Conservation (phyloP, 2,329 filamentous ascomycete species). For the Sporothrix luriei region DNA sequence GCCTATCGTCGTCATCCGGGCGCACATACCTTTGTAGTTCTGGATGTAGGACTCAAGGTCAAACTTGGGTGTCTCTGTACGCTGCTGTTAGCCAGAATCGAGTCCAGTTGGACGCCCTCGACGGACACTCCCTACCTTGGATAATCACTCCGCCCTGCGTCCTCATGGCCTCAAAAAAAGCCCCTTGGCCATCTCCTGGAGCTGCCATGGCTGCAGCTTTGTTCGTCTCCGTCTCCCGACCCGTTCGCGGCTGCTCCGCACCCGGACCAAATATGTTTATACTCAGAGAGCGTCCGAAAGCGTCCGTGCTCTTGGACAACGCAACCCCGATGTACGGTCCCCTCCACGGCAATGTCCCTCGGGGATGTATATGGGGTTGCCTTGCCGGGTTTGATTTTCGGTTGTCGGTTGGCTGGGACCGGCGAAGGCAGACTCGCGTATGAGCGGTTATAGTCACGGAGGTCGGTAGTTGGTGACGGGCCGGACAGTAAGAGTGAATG, state of each 20-base stretch:
- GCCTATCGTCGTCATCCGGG: background rate
- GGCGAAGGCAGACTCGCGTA: background rate
- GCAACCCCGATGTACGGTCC: background rate
- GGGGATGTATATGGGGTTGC: background rate
- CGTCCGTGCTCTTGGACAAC: background rate
- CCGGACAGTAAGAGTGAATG: background rate
- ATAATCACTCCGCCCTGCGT: constrained; percentile 53
- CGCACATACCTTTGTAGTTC: constrained; percentile 74
- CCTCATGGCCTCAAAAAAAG: constrained; percentile 53
- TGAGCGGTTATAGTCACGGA: background rate
- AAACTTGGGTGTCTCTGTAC: constrained; percentile 75
- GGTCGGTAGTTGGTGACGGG: background rate
- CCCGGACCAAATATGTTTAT: background rate
- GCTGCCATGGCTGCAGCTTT: constrained; percentile 36
- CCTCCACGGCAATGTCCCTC: background rate
- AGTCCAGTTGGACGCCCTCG: background rate
- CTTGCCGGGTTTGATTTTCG: background rate
- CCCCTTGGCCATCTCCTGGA: constrained; percentile 40
- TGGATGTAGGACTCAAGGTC: constrained; percentile 88
- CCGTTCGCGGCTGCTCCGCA: background rate
- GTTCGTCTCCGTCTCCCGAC: constrained; percentile 33
- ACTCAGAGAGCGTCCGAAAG: background rate
- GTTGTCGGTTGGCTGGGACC: background rate
- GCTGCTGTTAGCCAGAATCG: background rate
- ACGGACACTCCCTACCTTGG: constrained; percentile 45